Percentiles rank a stretch among this genome's conserved stretches.
These are phyloP conservation scores for Brachypodium distachyon DNA, from an alignment of 202 grass and related monocot species.

Conservation along the genomic window DNA sequence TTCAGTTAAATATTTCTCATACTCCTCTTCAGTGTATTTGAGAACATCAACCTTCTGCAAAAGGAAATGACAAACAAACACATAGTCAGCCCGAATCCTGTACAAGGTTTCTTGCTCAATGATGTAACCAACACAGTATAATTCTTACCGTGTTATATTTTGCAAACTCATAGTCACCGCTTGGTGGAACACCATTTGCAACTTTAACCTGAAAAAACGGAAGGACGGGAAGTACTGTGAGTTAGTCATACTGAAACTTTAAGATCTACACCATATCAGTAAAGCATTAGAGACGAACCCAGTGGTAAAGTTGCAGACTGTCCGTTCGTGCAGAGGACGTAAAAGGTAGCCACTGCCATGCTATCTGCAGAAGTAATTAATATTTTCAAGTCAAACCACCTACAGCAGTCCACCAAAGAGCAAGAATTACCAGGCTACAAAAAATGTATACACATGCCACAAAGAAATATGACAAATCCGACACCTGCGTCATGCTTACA, in stretches of 20 bases:
- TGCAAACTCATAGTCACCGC: constrained; percentile 88
- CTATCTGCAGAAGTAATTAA: constrained; percentile 47
- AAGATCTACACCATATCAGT: constrained; percentile 9
- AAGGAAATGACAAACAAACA: constrained; percentile 20
- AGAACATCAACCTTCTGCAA: constrained; percentile 84
- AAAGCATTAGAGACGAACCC: constrained; percentile 52
- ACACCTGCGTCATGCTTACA: not conserved
- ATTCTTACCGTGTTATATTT: constrained; percentile 85
- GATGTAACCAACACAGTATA: constrained; percentile 8
- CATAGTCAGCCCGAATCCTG: not conserved
- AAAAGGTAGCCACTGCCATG: constrained; percentile 95
- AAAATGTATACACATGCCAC: not conserved
- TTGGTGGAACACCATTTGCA: constrained; percentile 74
- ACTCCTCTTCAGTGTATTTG: constrained; percentile 87
- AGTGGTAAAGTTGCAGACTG: constrained; percentile 83
- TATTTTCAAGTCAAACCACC: not conserved
- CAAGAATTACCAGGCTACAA: not conserved
- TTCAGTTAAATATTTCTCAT: constrained; percentile 91
- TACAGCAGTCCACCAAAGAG: not conserved
- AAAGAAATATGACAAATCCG: not conserved
- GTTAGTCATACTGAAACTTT: not conserved
- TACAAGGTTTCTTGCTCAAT: not conserved
- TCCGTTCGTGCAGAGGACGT: constrained; percentile 80
- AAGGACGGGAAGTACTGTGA: not conserved
- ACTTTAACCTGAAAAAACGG: constrained; percentile 68